Evolutionary conservation across 257 asterid genomes (phyloP), one percentile per base, ranked within the genome.

Genomic region (Parsonsia alboflavescens): DNA sequence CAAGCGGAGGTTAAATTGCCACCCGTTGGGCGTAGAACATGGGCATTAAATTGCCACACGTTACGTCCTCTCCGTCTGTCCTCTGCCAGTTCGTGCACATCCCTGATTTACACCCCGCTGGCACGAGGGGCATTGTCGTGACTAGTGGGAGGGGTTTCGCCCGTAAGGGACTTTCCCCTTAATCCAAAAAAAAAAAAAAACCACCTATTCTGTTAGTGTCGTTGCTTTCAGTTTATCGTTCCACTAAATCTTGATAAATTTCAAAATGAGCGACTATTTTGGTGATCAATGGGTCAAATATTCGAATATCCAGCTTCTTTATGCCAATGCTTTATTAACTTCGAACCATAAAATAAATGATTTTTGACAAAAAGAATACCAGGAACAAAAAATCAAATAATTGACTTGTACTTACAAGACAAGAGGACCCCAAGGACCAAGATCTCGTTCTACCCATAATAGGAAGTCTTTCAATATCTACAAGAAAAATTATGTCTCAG

Each of bases 351-450:
- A 15, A 42, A 41, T 21, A 52, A 42, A 52, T 45, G 62, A 50
- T 46, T 26, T 49, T 71, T 8, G 58, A 44, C 33, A 19, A 66
- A 24, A 24, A 28, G 7, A 19, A 22, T 48, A 6, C 36, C 19
- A 45, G 26, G 26, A 15, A 33, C 39, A 0, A 12, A 39, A 72
- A 44, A 21, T 42, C 70, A 16, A 44, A 52, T 12, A n/a, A n/a
- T 70, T 64, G 75, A 78, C 79, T 21, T 76, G 61, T 64, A 88
- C 98, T 89, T 88, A 95, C 99, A 95, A 84, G 80, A 87, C 98
- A 71, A 95, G 81, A 84, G 99, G 99, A 78, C 98, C 99, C 99
- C 99, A 95, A 76, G 96, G 92, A 77, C 99, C 99, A 82, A 95
- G 99, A 85, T 95, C 98, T 63, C 86, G 84, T 74, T 95, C 89